Percentiles rank a stretch among this genome's conserved stretches.
Conservation (phyloP, 2,329 filamentous ascomycete genomes). For the Cladosporium sp. region DNA sequence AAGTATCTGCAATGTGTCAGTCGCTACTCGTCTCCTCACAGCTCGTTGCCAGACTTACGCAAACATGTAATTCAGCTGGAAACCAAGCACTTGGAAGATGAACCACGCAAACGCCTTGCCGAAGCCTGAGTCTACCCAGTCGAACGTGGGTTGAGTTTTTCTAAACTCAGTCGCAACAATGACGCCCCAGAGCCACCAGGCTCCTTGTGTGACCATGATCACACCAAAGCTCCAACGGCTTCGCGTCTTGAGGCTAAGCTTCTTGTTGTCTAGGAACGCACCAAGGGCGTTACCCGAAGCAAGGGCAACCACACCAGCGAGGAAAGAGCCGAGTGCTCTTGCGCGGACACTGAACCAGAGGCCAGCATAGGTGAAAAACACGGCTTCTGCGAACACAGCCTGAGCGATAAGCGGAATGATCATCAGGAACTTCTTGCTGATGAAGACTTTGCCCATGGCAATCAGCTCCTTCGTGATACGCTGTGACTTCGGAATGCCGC, state of each 20-base stretch:
- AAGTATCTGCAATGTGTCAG: conserved; percentile 53
- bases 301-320: conserved; percentile 65
- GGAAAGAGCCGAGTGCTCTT: conserved; percentile 65
- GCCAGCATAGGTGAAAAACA: conserved; percentile 60
- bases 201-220: conserved; percentile 58
- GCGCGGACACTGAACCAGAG: conserved; percentile 68
- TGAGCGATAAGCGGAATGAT: conserved; percentile 66
- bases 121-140: conserved; percentile 63
- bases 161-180: conserved; percentile 60
- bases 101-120: conserved; percentile 64
- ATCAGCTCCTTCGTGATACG: conserved; percentile 58
- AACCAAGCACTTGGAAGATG: conserved; percentile 62
- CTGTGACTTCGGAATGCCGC: conserved; percentile 50
- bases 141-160: conserved; percentile 55
- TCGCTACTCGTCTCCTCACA: not conserved
- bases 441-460: conserved; percentile 55
- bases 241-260: conserved; percentile 51
- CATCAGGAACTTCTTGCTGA: conserved; percentile 59
- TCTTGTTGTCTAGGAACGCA: conserved; percentile 58
- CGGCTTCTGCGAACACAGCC: conserved; percentile 66
- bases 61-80: conserved; percentile 71
- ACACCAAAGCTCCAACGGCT: conserved; percentile 53
- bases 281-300: conserved; percentile 63
- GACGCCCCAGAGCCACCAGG: conserved; percentile 69
- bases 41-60: conserved; percentile 43